These are phyloP conservation scores for Entomophthora muscae DNA, from an alignment of 371 early-diverging fungal genomes.

Conservation along the genomic window DNA sequence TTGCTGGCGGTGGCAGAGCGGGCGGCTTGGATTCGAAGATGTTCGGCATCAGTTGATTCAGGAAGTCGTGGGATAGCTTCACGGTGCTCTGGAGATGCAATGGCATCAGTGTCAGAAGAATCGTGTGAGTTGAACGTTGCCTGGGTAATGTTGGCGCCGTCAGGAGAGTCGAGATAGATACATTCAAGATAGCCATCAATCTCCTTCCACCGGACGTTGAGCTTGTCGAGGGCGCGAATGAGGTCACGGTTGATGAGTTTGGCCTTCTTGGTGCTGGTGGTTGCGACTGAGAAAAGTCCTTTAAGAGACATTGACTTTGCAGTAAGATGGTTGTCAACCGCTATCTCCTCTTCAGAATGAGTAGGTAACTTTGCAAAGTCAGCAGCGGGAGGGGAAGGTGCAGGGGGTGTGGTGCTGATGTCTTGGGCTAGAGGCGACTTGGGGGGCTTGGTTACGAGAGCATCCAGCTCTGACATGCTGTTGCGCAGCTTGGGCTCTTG, in stretches of 20 bases:
- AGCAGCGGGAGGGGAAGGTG: background rate
- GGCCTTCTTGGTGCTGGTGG: conserved; percentile 55
- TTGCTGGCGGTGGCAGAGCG: background rate
- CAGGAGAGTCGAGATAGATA: conserved; percentile 5
- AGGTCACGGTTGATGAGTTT: conserved; percentile 49
- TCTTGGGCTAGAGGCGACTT: background rate
- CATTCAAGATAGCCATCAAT: conserved; percentile 52
- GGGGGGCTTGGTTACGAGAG: background rate
- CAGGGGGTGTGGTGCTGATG: background rate
- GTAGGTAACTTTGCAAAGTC: background rate
- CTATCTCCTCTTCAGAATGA: background rate
- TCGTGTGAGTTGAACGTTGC: background rate
- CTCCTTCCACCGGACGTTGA: conserved; percentile 45
- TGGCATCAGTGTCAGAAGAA: background rate
- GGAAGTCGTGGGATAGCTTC: background rate
- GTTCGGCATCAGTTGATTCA: background rate
- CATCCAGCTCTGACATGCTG: conserved; percentile 4
- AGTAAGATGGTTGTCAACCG: background rate
- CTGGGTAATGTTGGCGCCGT: conserved; percentile 14
- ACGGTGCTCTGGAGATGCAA: background rate
- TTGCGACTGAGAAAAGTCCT: conserved; percentile 55
- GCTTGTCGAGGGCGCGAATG: conserved; percentile 32
- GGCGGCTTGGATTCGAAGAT: background rate
- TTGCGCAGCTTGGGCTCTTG: conserved; percentile 8
- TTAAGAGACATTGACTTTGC: conserved; percentile 25